A percentile compares a stretch with the other conserved stretches of the same genome.
phyloP scores from a whole-genome alignment of 257 asterid genomes.

The Craterostigma plantagineum region DNA sequence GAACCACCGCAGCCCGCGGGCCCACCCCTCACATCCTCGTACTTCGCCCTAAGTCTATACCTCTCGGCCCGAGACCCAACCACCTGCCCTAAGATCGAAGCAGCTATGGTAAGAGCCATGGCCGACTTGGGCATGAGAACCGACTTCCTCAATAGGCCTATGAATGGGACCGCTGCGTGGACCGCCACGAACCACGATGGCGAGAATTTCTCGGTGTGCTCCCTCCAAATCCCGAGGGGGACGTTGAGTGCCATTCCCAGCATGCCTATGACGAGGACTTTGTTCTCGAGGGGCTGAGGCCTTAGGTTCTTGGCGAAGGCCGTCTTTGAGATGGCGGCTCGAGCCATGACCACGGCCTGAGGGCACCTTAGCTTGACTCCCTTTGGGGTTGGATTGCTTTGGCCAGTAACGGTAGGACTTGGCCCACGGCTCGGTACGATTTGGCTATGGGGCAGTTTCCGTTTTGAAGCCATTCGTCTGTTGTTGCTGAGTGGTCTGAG shows the following conservation, averaged over 20 bases:
- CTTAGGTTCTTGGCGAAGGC: slow-evolving; percentile 71
- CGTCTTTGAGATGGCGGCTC: slow-evolving; percentile 62
- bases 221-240: slow-evolving; percentile 92
- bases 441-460: slow-evolving; percentile 92
- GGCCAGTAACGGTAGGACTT: slow-evolving; percentile 73
- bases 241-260: slow-evolving; percentile 77
- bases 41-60: slow-evolving; percentile 34
- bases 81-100: slow-evolving; percentile 82
- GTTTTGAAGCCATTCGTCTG: slow-evolving; percentile 68
- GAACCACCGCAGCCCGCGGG: too few relatives aligned
- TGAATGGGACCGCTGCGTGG: slow-evolving; percentile 92
- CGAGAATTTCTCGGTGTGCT: slow-evolving; percentile 73
- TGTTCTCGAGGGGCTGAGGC: slow-evolving; percentile 77
- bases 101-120: slow-evolving; percentile 89
- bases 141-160: slow-evolving; percentile 74
- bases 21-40: slow-evolving; percentile 13
- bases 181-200: slow-evolving; percentile 85
- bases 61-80: slow-evolving; percentile 91
- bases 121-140: slow-evolving; percentile 82
- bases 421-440: slow-evolving; percentile 68
- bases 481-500: slow-evolving; percentile 48
- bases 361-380: slow-evolving; percentile 67
- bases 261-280: slow-evolving; percentile 52
- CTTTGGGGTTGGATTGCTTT: slow-evolving; percentile 65
- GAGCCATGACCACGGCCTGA: slow-evolving; percentile 63